Percentiles rank a stretch among this genome's conserved stretches.
phyloP scores from a whole-genome alignment of 1,284 basidiomycete species.

The Singerocomus inundabilis region DNA sequence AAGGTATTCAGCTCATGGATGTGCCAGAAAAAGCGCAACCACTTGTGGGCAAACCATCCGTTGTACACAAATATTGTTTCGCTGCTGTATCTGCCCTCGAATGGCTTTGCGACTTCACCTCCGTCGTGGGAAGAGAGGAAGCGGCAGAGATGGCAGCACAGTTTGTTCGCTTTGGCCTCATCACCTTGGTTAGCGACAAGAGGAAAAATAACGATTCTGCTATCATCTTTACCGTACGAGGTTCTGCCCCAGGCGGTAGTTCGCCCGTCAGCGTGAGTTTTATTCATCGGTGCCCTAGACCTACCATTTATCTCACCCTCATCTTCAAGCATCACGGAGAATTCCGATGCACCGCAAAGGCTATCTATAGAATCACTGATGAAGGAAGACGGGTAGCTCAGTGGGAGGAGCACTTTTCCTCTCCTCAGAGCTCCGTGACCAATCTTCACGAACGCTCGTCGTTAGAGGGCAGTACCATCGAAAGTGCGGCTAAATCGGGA shows the following conservation, averaged over 20 bases:
- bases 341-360: constrained; percentile 93
- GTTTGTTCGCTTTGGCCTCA: constrained; percentile 93
- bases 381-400: constrained; percentile 83
- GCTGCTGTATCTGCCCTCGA: constrained; percentile 84
- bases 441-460: constrained; percentile 53
- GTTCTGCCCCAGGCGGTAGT: constrained; percentile 70
- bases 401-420: constrained; percentile 66
- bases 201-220: constrained; percentile 85
- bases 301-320: constrained; percentile 16
- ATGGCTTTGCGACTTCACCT: constrained; percentile 98
- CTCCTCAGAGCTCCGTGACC: constrained; percentile 63
- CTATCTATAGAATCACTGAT: constrained; percentile 91
- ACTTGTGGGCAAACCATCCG: constrained; percentile 44
- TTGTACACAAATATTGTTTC: constrained; percentile 77
- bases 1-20: constrained; percentile 72
- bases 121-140: constrained; percentile 94
- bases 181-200: constrained; percentile 84
- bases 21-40: constrained; percentile 61
- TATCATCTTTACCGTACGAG: constrained; percentile 86
- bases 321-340: constrained; percentile 77
- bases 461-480: constrained; percentile 38
- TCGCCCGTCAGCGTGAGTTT: constrained; percentile 68
- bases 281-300: constrained; percentile 4
- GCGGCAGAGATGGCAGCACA: constrained; percentile 97
- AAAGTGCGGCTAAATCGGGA: constrained; percentile 43